Evolutionary conservation across 345 rosid species (phyloP), one percentile per base, ranked within the genome.

Genomic region (Aquilaria yunnanensis): DNA sequence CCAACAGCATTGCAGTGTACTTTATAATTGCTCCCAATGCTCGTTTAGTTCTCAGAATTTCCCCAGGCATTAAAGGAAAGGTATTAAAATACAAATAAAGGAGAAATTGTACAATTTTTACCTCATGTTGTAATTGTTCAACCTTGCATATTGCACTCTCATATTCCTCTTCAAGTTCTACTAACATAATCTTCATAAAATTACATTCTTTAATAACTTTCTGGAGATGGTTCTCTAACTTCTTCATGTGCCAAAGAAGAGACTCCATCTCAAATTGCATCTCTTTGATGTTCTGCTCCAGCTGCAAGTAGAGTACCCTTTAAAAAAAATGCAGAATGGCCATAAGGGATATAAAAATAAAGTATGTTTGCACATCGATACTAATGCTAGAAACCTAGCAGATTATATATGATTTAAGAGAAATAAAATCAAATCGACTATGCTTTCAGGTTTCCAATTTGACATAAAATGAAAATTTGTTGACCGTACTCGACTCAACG

Each of bases 141-240:
- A 85, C 71, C 67, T 73, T 81, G 48, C 88, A 70, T 64, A 78
- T 68, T 65, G 84, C 77, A 61, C 63, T 72, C 64, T 78, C 92
- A 64, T 78, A 71, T 70, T 85, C 89, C 41, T 80, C 90, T 69
- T 87, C 97, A 58, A 85, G 83, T 69, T 90, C 92, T 56, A 59
- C 72, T 55, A 90, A 62, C 67, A 83, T 65, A 3, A 70, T 70
- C 64, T 83, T 90, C 80, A 93, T 66, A 70, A 72, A 56, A 72
- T 71, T 69, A 61, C 75, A 66, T 43, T 88, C 90, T 75, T 78
- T 79, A 34, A 74, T 59, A 9, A 83, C 86, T 66, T 60, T 65
- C 12, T 73, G 79, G 23, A 84, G 82, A 70, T 55, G 83, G 48
- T 73, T 83, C 43, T 79, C 81, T 41, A 86, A 79, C 70, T 80